Percentiles rank a stretch among this genome's conserved stretches.
These are phyloP conservation scores for Fusarium chlamydosporum DNA, from an alignment of 2,329 filamentous ascomycete species.

Conservation along the genomic window DNA sequence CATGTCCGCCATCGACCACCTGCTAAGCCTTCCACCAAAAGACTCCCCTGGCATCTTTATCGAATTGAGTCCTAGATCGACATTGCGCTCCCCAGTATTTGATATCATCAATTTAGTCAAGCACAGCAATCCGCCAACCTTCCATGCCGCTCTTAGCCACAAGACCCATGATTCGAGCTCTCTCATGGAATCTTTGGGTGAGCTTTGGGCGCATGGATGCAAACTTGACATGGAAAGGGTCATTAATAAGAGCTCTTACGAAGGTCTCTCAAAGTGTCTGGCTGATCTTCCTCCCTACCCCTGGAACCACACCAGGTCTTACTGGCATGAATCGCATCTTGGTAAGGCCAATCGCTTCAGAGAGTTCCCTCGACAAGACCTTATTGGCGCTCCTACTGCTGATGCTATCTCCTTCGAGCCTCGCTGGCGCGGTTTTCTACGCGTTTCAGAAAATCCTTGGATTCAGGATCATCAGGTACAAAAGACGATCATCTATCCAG, in stretches of 20 bases:
- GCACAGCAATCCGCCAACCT: conserved; percentile 31
- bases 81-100: conserved; percentile 56
- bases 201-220: conserved; percentile 57
- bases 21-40: conserved; percentile 51
- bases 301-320: conserved; percentile 67
- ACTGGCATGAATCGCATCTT: conserved; percentile 68
- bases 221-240: conserved; percentile 53
- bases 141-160: conserved; percentile 51
- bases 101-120: conserved; percentile 53
- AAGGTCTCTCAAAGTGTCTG: conserved; percentile 55
- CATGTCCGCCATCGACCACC: conserved; percentile 55
- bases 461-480: conserved; percentile 66
- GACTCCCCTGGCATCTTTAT: conserved; percentile 56
- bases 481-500: conserved; percentile 65
- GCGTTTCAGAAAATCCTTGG: conserved; percentile 66
- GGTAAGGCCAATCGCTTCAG: conserved; percentile 61
- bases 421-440: conserved; percentile 65
- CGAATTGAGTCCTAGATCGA: conserved; percentile 59
- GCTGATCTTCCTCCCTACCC: conserved; percentile 65
- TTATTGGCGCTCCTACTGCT: conserved; percentile 63
- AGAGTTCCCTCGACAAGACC: conserved; percentile 63
- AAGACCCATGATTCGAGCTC: conserved; percentile 43
- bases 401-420: conserved; percentile 63
- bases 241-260: conserved; percentile 38
- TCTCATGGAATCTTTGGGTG: conserved; percentile 54